Base-by-base conservation (phyloP, 2,329 filamentous ascomycete genomes). In the Triangularia verruculosa region DNA sequence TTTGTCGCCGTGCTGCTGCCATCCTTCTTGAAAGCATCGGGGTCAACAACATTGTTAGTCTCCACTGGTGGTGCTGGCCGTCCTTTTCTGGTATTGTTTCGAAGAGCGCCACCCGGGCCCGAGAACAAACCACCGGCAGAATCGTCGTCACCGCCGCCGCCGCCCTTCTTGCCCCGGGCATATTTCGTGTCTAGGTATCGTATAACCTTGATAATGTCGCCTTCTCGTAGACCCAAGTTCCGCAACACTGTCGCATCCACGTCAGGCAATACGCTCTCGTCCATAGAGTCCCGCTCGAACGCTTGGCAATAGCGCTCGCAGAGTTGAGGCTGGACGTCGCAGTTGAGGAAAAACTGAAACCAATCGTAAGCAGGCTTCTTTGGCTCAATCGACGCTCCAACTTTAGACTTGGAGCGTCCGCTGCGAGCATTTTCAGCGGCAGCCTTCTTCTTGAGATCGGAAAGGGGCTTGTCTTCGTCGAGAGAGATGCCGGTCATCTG, bases 311-410 rank as follows among this genome's bases (percentile, higher is more conserved):
- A 99, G 61, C 95, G 86, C 77, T 98, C 94, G 76, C 95, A 99
- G 54, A 97, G 88, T 64, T 96, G 92, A 57, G 94, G 91, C 53
- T 93, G 90, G 70, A 98, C 92, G 55, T 96, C 94, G 74, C 93
- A 96, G 67, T 89, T 88, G 47, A 99, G 80, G 82, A 99, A 99
- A 79, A 99, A 98, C 74, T 97, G 93, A 73, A 99, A 99, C 95
- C 95, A 99, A 75, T 99, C 95, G 74, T 98, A 96, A 56, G 95
- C 89, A 0, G 90, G 82, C 75, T 88, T 89, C 72, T 83, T 80
- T 22, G 78, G 75, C 55, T 89, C 83, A 30, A 92, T 79, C 1
- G 83, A 83, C n/a, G 85, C 88, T 12, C 89, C 89, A 8, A 84
- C 80, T 47, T 77, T 76, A 32, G 73, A 64, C 61, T 73, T 74